Conservation (phyloP, 768 basidiomycete species). For the Paxillus involutus region DNA sequence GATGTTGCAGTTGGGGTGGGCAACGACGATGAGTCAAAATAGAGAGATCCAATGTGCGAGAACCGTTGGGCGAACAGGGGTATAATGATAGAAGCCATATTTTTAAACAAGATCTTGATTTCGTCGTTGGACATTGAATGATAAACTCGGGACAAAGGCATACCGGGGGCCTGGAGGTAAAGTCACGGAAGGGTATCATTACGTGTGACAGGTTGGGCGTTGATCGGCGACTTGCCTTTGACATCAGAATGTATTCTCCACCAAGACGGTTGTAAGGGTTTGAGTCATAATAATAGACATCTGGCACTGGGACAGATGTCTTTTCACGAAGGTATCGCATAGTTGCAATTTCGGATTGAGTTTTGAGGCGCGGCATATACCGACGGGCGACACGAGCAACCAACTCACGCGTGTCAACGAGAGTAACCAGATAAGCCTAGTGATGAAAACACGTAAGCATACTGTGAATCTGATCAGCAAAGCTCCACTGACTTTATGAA, state of each 20-base stretch:
- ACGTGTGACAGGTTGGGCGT: background rate
- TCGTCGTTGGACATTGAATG: constrained; percentile 66
- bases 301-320: constrained; percentile 72
- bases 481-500: constrained; percentile 66
- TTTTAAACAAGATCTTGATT: constrained; percentile 63
- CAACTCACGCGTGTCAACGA: constrained; percentile 58
- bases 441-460: constrained; percentile 8
- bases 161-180: constrained; percentile 60
- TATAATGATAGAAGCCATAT: constrained; percentile 66
- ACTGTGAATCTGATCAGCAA: background rate
- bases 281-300: constrained; percentile 74
- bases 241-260: constrained; percentile 86
- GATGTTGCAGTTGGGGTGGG: constrained; percentile 14
- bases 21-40: constrained; percentile 33
- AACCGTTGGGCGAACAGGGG: constrained; percentile 80
- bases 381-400: constrained; percentile 81
- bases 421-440: constrained; percentile 76
- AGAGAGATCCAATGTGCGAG: constrained; percentile 71
- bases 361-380: constrained; percentile 86
- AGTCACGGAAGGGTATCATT: background rate
- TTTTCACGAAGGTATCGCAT: constrained; percentile 75
- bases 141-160: constrained; percentile 70
- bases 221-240: constrained; percentile 54
- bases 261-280: constrained; percentile 85
- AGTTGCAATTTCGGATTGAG: constrained; percentile 84